Evolutionary conservation across 495 filamentous ascomycete genomes (phyloP).

Genomic region (Penicillium subrubescens): DNA sequence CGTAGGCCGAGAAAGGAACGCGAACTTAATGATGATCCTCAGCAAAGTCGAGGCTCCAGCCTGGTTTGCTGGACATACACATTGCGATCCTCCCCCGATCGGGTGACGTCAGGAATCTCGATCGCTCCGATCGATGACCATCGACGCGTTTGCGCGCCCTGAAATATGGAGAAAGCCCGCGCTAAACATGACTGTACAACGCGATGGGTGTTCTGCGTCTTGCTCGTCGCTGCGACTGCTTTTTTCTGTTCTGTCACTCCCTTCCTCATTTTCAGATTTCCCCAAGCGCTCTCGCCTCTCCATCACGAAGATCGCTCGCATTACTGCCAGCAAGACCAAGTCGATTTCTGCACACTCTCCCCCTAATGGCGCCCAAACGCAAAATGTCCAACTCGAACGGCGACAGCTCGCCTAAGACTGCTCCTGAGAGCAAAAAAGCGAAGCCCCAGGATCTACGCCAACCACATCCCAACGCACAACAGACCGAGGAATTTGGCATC

Average conservation of each 20-base stretch:
- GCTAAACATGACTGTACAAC: background rate
- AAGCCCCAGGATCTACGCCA: conserved; percentile 21
- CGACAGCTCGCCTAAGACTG: conserved; percentile 11
- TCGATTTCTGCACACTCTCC: background rate
- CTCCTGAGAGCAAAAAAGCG: conserved; percentile 23
- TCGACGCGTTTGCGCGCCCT: background rate
- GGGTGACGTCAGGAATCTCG: conserved; percentile 31
- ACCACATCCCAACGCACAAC: conserved; percentile 42
- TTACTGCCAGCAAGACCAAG: background rate
- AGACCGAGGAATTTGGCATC: conserved; percentile 67
- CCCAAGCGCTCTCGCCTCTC: background rate
- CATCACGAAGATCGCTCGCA: background rate
- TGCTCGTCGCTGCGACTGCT: background rate
- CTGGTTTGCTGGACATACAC: background rate
- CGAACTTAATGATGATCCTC: background rate
- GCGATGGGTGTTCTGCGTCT: conserved; percentile 7
- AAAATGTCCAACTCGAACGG: conserved; percentile 20
- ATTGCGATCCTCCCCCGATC: conserved; percentile 16
- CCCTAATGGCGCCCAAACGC: conserved; percentile 35
- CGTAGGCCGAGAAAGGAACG: background rate
- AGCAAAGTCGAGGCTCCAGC: background rate
- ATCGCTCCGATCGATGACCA: conserved; percentile 30
- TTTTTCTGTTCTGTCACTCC: background rate
- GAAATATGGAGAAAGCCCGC: conserved; percentile 5
- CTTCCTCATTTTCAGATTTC: background rate